These are phyloP conservation scores for Corynespora cassiicola DNA, from an alignment of 2,329 filamentous ascomycete genomes.

Conservation along the genomic window DNA sequence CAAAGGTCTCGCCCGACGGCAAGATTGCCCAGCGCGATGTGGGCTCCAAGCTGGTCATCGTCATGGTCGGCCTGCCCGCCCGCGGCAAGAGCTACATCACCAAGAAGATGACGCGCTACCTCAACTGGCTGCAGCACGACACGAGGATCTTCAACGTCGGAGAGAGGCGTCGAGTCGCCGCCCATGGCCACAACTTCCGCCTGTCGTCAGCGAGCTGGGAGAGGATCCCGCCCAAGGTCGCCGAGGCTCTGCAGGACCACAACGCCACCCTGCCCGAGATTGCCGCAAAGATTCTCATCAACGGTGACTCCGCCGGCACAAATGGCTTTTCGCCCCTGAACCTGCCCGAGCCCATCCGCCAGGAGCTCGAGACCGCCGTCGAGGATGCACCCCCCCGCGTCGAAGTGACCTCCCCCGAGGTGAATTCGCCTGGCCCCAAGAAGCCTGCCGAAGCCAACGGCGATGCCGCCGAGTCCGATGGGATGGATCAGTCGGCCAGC, in stretches of 20 bases:
- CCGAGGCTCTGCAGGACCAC: constrained; percentile 31
- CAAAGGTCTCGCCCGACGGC: constrained; percentile 93
- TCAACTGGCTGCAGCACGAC: constrained; percentile 97
- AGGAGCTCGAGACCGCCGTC: constrained; percentile 30
- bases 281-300: constrained; percentile 64
- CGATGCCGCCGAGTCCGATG: constrained; percentile 51
- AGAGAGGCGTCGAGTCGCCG: constrained; percentile 82
- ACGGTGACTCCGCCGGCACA: constrained; percentile 56
- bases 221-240: constrained; percentile 28
- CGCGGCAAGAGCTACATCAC: constrained; percentile 98
- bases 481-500: constrained; percentile 84
- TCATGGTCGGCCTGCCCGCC: constrained; percentile 97
- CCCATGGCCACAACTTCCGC: constrained; percentile 61
- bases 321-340: constrained; percentile 42
- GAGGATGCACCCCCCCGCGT: constrained; percentile 34
- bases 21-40: constrained; percentile 93
- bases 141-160: constrained; percentile 98
- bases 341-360: constrained; percentile 33
- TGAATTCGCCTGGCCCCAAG: constrained; percentile 41
- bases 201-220: constrained; percentile 40
- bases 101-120: constrained; percentile 93
- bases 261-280: constrained; percentile 44
- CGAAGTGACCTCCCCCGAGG: constrained; percentile 43
- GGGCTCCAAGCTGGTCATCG: constrained; percentile 93
- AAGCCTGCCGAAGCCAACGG: constrained; percentile 22